Conservation (phyloP, 2,329 filamentous ascomycete species). For the Mollisia scopiformis region DNA sequence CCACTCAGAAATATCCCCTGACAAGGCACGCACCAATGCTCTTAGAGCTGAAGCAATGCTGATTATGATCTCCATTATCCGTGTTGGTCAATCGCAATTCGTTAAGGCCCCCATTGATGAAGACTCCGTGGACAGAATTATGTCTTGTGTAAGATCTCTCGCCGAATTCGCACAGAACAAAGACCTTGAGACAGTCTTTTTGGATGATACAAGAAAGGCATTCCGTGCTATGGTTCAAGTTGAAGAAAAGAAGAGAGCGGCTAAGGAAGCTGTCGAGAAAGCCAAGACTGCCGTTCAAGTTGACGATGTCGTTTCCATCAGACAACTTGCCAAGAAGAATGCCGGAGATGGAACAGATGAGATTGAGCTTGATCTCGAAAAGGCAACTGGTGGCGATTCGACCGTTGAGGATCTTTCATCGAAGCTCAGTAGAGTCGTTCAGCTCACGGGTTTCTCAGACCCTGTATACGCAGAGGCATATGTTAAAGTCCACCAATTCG, state of each 20-base stretch:
- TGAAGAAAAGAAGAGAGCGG: conserved; percentile 97
- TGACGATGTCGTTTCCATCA: conserved; percentile 90
- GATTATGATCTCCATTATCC: conserved; percentile 98
- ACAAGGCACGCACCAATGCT: conserved; percentile 86
- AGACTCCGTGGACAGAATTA: conserved; percentile 97
- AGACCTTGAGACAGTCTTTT: conserved; percentile 87
- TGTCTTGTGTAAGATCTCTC: conserved; percentile 93
- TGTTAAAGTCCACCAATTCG: conserved; percentile 98
- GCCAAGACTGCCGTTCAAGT: conserved; percentile 94
- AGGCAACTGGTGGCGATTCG: conserved; percentile 89
- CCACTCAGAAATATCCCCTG: conserved; percentile 88
- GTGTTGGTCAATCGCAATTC: conserved; percentile 97
- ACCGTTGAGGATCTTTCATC: conserved; percentile 85
- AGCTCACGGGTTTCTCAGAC: conserved; percentile 97
- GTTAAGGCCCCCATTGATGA: conserved; percentile 97
- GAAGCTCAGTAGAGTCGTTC: conserved; percentile 94
- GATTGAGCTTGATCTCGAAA: conserved; percentile 87
- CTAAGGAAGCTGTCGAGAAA: conserved; percentile 89
- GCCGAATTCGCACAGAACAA: conserved; percentile 89
- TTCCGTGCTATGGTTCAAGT: conserved; percentile 97
- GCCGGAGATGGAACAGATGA: conserved; percentile 79
- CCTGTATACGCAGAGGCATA: conserved; percentile 99
- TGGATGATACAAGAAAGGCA: conserved; percentile 92
- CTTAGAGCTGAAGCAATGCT: conserved; percentile 97
- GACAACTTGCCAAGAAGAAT: conserved; percentile 92